A percentile compares a stretch with the other conserved stretches of the same genome.
These are phyloP conservation scores for Gossypium trilobum DNA, from an alignment of 441 rosid species.

Conservation along the genomic window DNA sequence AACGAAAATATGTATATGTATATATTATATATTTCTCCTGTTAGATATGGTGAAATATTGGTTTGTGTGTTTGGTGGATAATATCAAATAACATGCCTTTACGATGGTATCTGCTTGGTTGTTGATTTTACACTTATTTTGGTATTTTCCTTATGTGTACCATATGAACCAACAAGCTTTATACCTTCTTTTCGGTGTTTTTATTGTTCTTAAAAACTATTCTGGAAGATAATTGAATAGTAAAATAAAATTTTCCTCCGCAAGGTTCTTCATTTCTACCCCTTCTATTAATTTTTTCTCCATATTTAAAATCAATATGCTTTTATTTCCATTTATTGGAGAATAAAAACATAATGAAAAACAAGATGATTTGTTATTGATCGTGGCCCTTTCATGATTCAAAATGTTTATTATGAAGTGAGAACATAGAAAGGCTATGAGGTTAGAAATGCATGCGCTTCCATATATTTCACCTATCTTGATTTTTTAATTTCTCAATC, in stretches of 20 bases:
- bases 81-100: background rate
- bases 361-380: background rate
- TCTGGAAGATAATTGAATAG: background rate
- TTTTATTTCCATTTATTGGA: constrained; percentile 4
- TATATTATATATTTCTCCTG: constrained; percentile 1
- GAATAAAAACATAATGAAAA: background rate
- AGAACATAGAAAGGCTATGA: background rate
- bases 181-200: constrained; percentile 4
- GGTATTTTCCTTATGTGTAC: background rate
- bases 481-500: constrained; percentile 1
- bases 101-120: background rate
- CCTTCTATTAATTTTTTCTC: background rate
- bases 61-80: background rate
- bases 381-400: background rate
- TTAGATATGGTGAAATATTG: background rate
- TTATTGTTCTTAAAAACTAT: background rate
- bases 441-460: background rate
- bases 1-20: background rate
- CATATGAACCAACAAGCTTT: background rate
- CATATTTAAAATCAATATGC: background rate
- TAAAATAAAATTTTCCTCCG: background rate
- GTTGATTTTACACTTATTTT: background rate
- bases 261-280: background rate
- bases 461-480: background rate
- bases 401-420: background rate